Evolutionary conservation across 139 green algal genomes (phyloP).

Genomic region (Micromonas pusilla): DNA sequence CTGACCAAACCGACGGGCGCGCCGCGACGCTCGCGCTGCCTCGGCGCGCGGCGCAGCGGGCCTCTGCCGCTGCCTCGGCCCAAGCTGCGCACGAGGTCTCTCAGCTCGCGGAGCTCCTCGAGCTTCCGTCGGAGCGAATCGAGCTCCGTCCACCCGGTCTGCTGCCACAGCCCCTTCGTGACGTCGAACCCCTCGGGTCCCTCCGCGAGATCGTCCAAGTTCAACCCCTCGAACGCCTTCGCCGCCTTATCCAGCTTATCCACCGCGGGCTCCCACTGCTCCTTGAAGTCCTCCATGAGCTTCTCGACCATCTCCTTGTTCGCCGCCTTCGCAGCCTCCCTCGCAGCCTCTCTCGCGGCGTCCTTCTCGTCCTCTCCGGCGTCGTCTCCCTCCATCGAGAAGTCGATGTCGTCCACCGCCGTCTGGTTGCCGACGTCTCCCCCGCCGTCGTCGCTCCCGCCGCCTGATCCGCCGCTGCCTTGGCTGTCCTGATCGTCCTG

Average conservation of each 20-base stretch:
- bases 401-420: slow-evolving; percentile 10
- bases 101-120: slow-evolving; percentile 36
- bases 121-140: slow-evolving; percentile 34
- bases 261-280: slow-evolving; percentile 37
- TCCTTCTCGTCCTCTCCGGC: background rate
- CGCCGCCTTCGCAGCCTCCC: background rate
- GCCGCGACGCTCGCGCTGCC: slow-evolving; percentile 18
- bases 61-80: slow-evolving; percentile 26
- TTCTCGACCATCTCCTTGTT: slow-evolving; percentile 32
- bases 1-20: slow-evolving; percentile 21
- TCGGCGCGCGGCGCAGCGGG: slow-evolving; percentile 9
- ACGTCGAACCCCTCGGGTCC: slow-evolving; percentile 32
- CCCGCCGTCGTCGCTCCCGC: too few species aligned
- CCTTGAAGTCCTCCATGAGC: slow-evolving; percentile 37
- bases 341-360: background rate
- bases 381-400: background rate
- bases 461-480: background rate
- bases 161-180: slow-evolving; percentile 32
- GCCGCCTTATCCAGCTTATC: slow-evolving; percentile 34
- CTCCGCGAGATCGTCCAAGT: slow-evolving; percentile 28
- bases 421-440: background rate
- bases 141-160: slow-evolving; percentile 36
- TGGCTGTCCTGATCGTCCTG: slow-evolving; percentile 1
- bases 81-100: slow-evolving; percentile 32
- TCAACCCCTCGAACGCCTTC: slow-evolving; percentile 27